A percentile compares a stretch with the other conserved stretches of the same genome.
Conservation (phyloP, 495 filamentous ascomycete species). For the Penicillium argentinense region DNA sequence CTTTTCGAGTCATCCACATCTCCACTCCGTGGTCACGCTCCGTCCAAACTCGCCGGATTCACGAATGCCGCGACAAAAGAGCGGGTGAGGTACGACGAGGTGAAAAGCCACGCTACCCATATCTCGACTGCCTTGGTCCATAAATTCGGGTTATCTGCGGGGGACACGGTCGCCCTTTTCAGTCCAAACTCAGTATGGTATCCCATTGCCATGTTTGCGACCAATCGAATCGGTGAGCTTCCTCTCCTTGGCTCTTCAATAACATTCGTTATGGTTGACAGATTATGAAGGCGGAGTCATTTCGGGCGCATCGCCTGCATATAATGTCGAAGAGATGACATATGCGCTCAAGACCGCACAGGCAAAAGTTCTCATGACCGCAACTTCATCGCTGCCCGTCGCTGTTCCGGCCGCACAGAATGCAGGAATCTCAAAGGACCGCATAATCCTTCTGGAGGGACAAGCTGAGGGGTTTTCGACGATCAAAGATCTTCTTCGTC, state of each 20-base stretch:
- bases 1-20: slow-evolving; percentile 56
- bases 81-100: slow-evolving; percentile 50
- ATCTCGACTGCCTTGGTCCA: slow-evolving; percentile 57
- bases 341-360: slow-evolving; percentile 55
- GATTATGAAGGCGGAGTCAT: slow-evolving; percentile 43
- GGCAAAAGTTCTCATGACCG: slow-evolving; percentile 57
- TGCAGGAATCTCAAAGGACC: slow-evolving; percentile 48
- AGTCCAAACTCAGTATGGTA: slow-evolving; percentile 62
- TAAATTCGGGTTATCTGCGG: slow-evolving; percentile 46
- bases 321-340: slow-evolving; percentile 62
- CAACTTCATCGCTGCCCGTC: slow-evolving; percentile 47
- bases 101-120: slow-evolving; percentile 50
- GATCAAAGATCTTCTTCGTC: slow-evolving; percentile 48
- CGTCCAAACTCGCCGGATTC: slow-evolving; percentile 48
- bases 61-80: slow-evolving; percentile 56
- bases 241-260: background rate
- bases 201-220: slow-evolving; percentile 57
- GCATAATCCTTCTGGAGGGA: slow-evolving; percentile 58
- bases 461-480: slow-evolving; percentile 45
- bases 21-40: slow-evolving; percentile 32
- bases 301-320: slow-evolving; percentile 57
- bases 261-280: background rate
- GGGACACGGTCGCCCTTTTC: slow-evolving; percentile 55
- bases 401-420: slow-evolving; percentile 51
- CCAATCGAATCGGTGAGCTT: slow-evolving; percentile 42